Evolutionary conservation across 768 basidiomycete genomes (phyloP).

Genomic region (Psilocybe tampanensis): DNA sequence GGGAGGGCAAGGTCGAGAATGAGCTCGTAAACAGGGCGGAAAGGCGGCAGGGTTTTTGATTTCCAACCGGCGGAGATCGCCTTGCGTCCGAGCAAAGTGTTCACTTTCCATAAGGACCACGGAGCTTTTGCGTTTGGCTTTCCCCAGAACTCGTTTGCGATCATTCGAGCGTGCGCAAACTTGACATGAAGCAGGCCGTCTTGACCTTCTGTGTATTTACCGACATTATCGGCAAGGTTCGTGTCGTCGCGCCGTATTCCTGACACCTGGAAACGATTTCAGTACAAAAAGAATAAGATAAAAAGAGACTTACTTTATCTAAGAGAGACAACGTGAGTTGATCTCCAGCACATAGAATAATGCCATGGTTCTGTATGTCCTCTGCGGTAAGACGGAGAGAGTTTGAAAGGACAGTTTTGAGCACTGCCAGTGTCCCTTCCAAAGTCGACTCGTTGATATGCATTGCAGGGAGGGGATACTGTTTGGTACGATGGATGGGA

Average conservation of each 20-base stretch:
- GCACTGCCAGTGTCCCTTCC: conserved; percentile 16
- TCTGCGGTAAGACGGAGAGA: conserved; percentile 12
- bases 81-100: conserved; percentile 15
- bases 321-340: conserved; percentile 13
- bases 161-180: conserved; percentile 20
- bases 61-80: conserved; percentile 15
- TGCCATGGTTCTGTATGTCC: conserved; percentile 15
- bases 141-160: conserved; percentile 31
- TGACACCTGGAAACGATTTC: conserved; percentile 12
- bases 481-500: conserved; percentile 18
- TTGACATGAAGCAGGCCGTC: conserved; percentile 28
- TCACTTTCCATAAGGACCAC: conserved; percentile 21
- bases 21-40: conserved; percentile 16
- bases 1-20: conserved; percentile 16
- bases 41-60: conserved; percentile 13
- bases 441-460: conserved; percentile 22
- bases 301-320: conserved; percentile 12
- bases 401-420: conserved; percentile 9
- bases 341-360: conserved; percentile 20
- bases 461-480: conserved; percentile 21
- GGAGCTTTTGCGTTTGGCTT: conserved; percentile 22
- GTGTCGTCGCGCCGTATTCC: conserved; percentile 22
- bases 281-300: background rate
- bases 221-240: conserved; percentile 16
- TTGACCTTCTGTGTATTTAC: conserved; percentile 18